These are phyloP conservation scores for Chrysosporium queenslandicum DNA, from an alignment of 2,329 filamentous ascomycete species.

Conservation along the genomic window DNA sequence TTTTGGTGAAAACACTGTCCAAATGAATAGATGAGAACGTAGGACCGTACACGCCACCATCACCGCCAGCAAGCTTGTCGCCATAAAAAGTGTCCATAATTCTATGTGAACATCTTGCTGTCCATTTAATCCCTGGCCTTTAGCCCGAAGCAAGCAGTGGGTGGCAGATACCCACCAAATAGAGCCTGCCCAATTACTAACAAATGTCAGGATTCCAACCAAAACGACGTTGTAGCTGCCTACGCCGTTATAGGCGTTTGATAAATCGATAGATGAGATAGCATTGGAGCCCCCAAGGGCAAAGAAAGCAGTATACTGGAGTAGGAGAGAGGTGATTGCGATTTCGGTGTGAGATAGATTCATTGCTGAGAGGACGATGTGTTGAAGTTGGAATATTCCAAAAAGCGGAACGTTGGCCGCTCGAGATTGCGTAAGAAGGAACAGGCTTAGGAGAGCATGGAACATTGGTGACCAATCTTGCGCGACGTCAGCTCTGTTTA, in stretches of 20 bases:
- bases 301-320: slow-evolving; percentile 80
- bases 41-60: slow-evolving; percentile 82
- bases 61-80: slow-evolving; percentile 56
- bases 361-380: slow-evolving; percentile 42
- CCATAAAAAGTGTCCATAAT: slow-evolving; percentile 60
- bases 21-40: slow-evolving; percentile 87
- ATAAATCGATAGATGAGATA: slow-evolving; percentile 90
- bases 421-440: slow-evolving; percentile 79
- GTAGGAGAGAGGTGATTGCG: slow-evolving; percentile 60
- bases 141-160: slow-evolving; percentile 21
- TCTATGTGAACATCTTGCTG: slow-evolving; percentile 31
- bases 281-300: slow-evolving; percentile 84
- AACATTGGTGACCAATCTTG: slow-evolving; percentile 30
- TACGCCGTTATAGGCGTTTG: slow-evolving; percentile 89
- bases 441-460: slow-evolving; percentile 63
- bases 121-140: slow-evolving; percentile 13
- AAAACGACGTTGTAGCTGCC: slow-evolving; percentile 66
- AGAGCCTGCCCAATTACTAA: slow-evolving; percentile 83
- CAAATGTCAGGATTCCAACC: slow-evolving; percentile 74
- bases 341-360: slow-evolving; percentile 45
- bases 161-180: slow-evolving; percentile 74
- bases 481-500: not conserved
- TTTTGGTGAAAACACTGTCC: slow-evolving; percentile 97
- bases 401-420: slow-evolving; percentile 78
- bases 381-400: slow-evolving; percentile 58